Evolutionary conservation across 2,329 filamentous ascomycete species (phyloP).

Genomic region (Mollisiaceae sp.): DNA sequence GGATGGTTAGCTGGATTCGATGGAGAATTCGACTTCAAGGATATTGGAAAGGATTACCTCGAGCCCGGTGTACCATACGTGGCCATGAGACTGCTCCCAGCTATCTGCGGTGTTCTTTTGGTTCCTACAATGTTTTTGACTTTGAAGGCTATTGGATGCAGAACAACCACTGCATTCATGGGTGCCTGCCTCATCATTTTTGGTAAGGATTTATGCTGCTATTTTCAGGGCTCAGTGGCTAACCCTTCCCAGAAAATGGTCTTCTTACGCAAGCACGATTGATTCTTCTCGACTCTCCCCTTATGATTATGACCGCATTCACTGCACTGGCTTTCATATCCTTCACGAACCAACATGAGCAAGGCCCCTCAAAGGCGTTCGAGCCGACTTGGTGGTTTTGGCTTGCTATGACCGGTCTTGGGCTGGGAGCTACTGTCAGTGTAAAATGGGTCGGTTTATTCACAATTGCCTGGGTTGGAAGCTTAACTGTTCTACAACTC

Average conservation of each 20-base stretch:
- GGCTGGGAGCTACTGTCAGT: conserved; percentile 87
- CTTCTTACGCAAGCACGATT: conserved; percentile 93
- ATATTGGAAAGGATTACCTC: conserved; percentile 98
- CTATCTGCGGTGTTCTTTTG: conserved; percentile 84
- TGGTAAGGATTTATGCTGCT: conserved; percentile 56
- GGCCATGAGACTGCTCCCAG: conserved; percentile 93
- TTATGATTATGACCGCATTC: conserved; percentile 91
- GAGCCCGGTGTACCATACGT: conserved; percentile 96
- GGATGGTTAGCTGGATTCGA: conserved; percentile 95
- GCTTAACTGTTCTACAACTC: conserved; percentile 86
- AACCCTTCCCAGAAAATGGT: conserved; percentile 76
- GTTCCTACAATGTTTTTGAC: conserved; percentile 95
- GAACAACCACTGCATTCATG: conserved; percentile 81
- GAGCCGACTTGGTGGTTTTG: conserved; percentile 96
- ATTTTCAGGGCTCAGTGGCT: conserved; percentile 25
- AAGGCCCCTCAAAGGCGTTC: conserved; percentile 88
- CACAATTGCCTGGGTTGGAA: conserved; percentile 97
- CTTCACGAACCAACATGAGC: conserved; percentile 96
- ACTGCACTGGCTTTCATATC: conserved; percentile 89
- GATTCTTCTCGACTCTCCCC: conserved; percentile 93
- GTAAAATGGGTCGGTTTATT: conserved; percentile 99
- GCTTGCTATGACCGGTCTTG: conserved; percentile 84
- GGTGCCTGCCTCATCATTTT: conserved; percentile 90
- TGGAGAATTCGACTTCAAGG: conserved; percentile 97
- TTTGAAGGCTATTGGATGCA: conserved; percentile 87